phyloP scores from a whole-genome alignment of 352 stramenopile genomes.

The Globisporangium nagaii region DNA sequence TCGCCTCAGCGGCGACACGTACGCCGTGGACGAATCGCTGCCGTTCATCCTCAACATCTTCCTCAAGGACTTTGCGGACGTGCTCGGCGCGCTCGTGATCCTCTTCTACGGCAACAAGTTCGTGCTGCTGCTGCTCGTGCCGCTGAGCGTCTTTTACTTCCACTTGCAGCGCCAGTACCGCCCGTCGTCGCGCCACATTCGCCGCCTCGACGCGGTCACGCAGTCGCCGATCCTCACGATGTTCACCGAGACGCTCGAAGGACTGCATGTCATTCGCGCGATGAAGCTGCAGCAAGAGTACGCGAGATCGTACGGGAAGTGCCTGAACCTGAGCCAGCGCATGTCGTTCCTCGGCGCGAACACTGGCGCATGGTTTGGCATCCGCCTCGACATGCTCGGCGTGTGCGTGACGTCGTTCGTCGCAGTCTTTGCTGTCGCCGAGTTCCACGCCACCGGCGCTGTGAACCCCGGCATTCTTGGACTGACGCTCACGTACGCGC shows the following conservation, averaged over 20 bases:
- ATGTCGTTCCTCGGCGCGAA: slow-evolving; percentile 72
- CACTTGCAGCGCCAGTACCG: slow-evolving; percentile 59
- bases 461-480: slow-evolving; percentile 75
- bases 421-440: slow-evolving; percentile 63
- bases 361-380: slow-evolving; percentile 76
- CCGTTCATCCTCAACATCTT: slow-evolving; percentile 89
- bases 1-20: slow-evolving; percentile 75
- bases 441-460: slow-evolving; percentile 44
- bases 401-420: slow-evolving; percentile 82
- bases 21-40: slow-evolving; percentile 80
- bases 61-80: slow-evolving; percentile 70
- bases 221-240: slow-evolving; percentile 71
- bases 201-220: slow-evolving; percentile 58
- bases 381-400: slow-evolving; percentile 81
- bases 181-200: slow-evolving; percentile 66
- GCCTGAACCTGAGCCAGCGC: slow-evolving; percentile 63
- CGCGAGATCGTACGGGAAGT: slow-evolving; percentile 24
- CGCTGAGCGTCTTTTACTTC: slow-evolving; percentile 65
- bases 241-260: slow-evolving; percentile 75
- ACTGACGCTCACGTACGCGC: slow-evolving; percentile 88
- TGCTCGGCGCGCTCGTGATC: slow-evolving; percentile 67
- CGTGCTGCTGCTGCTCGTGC: slow-evolving; percentile 67
- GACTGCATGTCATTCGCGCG: slow-evolving; percentile 57
- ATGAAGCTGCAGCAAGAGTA: slow-evolving; percentile 44
- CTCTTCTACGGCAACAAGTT: slow-evolving; percentile 77